Percentiles rank a stretch among this genome's conserved stretches.
Conservation (phyloP, 805 yeast species). For the Candida taoyuanica region DNA sequence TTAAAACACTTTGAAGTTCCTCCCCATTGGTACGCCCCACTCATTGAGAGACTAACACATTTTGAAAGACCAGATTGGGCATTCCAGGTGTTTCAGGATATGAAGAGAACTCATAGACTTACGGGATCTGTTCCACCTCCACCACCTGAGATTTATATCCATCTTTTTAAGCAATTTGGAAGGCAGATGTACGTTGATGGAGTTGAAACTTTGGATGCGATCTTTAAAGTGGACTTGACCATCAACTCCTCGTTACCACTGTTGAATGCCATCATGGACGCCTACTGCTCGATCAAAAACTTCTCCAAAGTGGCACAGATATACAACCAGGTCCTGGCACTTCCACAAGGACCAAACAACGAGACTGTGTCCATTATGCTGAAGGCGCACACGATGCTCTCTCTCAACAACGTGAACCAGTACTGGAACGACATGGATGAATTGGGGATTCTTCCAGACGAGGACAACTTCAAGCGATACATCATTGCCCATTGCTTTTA, state of each 20-base stretch:
- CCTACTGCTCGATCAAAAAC: conserved; percentile 56
- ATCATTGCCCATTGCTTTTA: conserved; percentile 67
- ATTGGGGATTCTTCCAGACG: conserved; percentile 48
- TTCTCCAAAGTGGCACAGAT: conserved; percentile 51
- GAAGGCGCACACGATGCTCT: conserved; percentile 50
- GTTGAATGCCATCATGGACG: conserved; percentile 59
- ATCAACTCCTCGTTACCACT: conserved; percentile 52
- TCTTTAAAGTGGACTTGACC: conserved; percentile 56
- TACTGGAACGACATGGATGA: conserved; percentile 54
- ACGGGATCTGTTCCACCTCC: conserved; percentile 47
- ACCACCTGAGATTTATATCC: conserved; percentile 50
- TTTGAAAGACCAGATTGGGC: conserved; percentile 58
- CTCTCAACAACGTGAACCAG: conserved; percentile 50
- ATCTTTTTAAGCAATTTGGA: conserved; percentile 59
- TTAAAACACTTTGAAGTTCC: conserved; percentile 54
- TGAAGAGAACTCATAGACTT: conserved; percentile 51
- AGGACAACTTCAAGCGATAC: conserved; percentile 51
- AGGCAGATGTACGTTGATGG: conserved; percentile 57
- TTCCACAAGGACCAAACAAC: conserved; percentile 48
- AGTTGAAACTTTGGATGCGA: conserved; percentile 56
- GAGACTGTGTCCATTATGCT: conserved; percentile 66
- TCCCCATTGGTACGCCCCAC: conserved; percentile 51
- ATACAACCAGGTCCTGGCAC: conserved; percentile 56
- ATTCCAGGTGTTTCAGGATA: conserved; percentile 53
- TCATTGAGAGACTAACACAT: conserved; percentile 51